Conservation (phyloP, 73 alveolate species). For the Paramecium biaurelia region DNA sequence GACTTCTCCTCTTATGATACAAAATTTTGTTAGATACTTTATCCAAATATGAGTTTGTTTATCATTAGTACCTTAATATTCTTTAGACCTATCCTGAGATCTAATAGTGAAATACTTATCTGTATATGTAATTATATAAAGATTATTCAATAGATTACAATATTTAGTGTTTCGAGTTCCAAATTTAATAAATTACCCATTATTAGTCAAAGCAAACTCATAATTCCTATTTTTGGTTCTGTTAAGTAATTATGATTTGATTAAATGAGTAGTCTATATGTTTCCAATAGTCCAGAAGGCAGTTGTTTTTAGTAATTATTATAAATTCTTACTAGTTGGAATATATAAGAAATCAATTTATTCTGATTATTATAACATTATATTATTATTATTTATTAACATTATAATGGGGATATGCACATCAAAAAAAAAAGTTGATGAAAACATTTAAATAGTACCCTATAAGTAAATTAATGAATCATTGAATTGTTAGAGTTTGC, state of each 20-base stretch:
- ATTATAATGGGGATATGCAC: slow-evolving; percentile 22
- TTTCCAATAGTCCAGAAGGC: not conserved
- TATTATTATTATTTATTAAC: not conserved
- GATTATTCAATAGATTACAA: not conserved
- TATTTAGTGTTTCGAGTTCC: not conserved
- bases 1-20: not conserved
- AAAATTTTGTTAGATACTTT: not conserved
- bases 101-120: not conserved
- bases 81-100: not conserved
- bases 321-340: not conserved
- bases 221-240: not conserved
- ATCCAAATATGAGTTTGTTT: not conserved
- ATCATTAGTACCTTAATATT: not conserved
- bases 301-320: not conserved
- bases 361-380: not conserved
- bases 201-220: not conserved
- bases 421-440: not conserved
- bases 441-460: not conserved
- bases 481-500: not conserved
- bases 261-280: not conserved
- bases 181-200: not conserved
- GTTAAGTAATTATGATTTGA: not conserved
- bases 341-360: slow-evolving; percentile 10
- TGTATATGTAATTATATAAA: not conserved
- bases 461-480: not conserved